A percentile compares a stretch with the other conserved stretches of the same genome.
phyloP scores from a whole-genome alignment of 2,329 filamentous ascomycete species.

The Arthroderma sp. region DNA sequence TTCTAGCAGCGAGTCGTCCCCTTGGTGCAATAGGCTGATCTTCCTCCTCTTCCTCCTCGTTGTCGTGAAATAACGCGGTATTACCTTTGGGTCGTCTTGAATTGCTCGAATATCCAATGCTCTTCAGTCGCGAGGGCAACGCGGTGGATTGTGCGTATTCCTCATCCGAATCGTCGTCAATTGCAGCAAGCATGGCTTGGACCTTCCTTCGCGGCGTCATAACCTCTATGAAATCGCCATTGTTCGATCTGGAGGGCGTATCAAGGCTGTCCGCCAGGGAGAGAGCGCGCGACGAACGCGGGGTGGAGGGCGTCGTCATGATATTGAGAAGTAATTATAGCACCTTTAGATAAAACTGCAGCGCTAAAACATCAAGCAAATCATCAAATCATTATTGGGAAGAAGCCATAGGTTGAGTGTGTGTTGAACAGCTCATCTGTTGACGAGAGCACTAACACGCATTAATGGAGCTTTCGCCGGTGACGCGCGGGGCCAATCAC shows the following conservation, averaged over 20 bases:
- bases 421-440: no score
- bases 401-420: no score
- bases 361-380: no score
- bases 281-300: slow-evolving; percentile 17
- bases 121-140: background rate
- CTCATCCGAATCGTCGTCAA: slow-evolving; percentile 34
- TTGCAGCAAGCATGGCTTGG: slow-evolving; percentile 36
- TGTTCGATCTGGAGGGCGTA: background rate
- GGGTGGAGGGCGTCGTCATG: slow-evolving; percentile 5
- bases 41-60: slow-evolving; percentile 36
- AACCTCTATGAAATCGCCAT: slow-evolving; percentile 18
- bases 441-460: no score
- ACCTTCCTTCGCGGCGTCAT: slow-evolving; percentile 36
- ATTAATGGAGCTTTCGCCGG: no score
- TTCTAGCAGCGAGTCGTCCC: slow-evolving; percentile 51
- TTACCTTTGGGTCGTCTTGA: background rate
- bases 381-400: no score
- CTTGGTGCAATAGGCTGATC: slow-evolving; percentile 38
- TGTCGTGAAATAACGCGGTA: slow-evolving; percentile 12
- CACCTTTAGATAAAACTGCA: no score
- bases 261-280: slow-evolving; percentile 12
- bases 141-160: slow-evolving; percentile 18
- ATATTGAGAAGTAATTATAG: background rate
- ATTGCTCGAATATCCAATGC: background rate
- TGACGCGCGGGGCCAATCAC: no score